Conservation (phyloP, 148 eudicot genomes). For the Diospyros kaki region DNA sequence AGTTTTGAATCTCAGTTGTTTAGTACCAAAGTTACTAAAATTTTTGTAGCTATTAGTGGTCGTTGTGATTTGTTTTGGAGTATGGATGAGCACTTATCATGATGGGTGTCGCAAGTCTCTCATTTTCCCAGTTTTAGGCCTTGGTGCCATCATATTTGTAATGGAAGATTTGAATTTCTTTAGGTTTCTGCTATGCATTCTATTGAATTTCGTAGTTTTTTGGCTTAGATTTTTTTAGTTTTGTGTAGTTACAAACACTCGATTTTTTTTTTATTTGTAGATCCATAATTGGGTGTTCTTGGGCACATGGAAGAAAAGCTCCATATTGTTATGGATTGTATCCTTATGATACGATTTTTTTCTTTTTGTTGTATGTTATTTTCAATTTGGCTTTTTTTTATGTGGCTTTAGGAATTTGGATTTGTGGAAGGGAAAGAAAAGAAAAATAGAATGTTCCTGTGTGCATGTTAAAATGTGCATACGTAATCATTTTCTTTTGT, state of each 20-base stretch:
- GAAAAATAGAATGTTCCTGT: too few species aligned
- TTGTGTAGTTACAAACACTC: not conserved
- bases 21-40: not conserved
- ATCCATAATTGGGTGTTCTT: conserved; percentile 82
- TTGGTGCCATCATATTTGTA: conserved; percentile 74
- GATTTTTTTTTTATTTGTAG: conserved; percentile 34
- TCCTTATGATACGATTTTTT: conserved; percentile 31
- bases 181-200: conserved; percentile 1
- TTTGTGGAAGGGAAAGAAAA: too few species aligned
- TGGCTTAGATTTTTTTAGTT: not conserved
- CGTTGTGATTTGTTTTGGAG: conserved; percentile 69
- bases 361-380: not conserved
- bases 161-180: conserved; percentile 47
- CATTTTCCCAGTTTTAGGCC: conserved; percentile 87
- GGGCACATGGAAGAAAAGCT: conserved; percentile 86
- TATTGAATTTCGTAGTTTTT: not conserved
- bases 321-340: conserved; percentile 89
- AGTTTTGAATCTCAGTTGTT: not conserved
- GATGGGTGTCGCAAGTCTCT: conserved; percentile 87
- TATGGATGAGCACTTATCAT: conserved; percentile 87
- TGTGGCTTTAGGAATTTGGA: too few species aligned
- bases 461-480: too few species aligned
- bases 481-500: conserved; percentile 15
- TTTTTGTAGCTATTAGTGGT: conserved; percentile 68
- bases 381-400: conserved; percentile 4